Conservation (phyloP, 2,329 filamentous ascomycete genomes). For the Fusarium fujikuroi region DNA sequence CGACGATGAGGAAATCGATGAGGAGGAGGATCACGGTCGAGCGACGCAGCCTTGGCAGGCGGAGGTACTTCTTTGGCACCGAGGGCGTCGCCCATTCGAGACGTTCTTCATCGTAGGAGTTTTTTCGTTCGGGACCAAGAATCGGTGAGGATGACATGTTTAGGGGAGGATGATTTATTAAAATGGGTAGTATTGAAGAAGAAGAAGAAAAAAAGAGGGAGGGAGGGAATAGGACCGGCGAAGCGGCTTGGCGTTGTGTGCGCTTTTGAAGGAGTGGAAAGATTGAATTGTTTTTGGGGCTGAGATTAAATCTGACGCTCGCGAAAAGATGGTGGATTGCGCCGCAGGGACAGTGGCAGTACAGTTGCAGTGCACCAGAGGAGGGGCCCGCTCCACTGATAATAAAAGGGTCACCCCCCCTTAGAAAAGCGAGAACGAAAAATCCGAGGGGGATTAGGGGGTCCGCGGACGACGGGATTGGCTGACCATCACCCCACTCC, state of each 20-base stretch:
- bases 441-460: slow-evolving; percentile 9
- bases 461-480: slow-evolving; percentile 5
- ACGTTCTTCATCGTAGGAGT: slow-evolving; percentile 43
- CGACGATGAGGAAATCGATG: slow-evolving; percentile 71
- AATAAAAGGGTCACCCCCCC: neutral
- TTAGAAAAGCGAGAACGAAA: slow-evolving; percentile 3
- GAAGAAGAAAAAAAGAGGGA: neutral
- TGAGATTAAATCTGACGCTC: slow-evolving; percentile 9
- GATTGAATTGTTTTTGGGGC: neutral
- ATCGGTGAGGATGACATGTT: slow-evolving; percentile 26
- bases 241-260: neutral
- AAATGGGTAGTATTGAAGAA: neutral
- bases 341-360: neutral
- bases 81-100: slow-evolving; percentile 37
- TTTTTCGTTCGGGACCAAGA: slow-evolving; percentile 19
- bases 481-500: slow-evolving; percentile 1
- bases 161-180: neutral
- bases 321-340: neutral
- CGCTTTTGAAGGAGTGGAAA: slow-evolving; percentile 14
- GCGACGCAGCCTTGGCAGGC: slow-evolving; percentile 35
- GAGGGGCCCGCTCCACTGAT: neutral
- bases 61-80: slow-evolving; percentile 40
- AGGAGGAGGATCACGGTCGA: slow-evolving; percentile 67
- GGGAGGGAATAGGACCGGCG: neutral
- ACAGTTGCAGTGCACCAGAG: slow-evolving; percentile 1